Percentiles rank a stretch among this genome's conserved stretches.
phyloP scores from a whole-genome alignment of 805 yeast genomes.

The Myxozyma geophila region DNA sequence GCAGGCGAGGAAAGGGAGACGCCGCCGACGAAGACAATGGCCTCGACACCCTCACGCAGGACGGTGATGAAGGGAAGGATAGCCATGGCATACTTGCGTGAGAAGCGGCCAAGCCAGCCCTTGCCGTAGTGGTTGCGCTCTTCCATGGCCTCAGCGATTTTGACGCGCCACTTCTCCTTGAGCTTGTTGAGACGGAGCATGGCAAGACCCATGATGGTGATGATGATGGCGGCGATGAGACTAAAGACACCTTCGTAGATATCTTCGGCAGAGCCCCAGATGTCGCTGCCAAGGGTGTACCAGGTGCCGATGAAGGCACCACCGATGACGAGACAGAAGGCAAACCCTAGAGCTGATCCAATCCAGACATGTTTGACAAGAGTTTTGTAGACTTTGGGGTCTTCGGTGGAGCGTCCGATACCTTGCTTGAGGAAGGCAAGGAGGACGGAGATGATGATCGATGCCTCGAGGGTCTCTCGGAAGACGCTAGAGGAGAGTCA shows the following conservation, averaged over 20 bases:
- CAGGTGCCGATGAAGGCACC: slow-evolving; percentile 94
- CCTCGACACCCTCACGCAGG: slow-evolving; percentile 95
- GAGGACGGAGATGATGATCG: slow-evolving; percentile 85
- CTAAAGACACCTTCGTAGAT: slow-evolving; percentile 97
- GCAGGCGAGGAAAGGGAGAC: slow-evolving; percentile 75
- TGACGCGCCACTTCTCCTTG: slow-evolving; percentile 96
- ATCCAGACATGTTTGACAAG: slow-evolving; percentile 83
- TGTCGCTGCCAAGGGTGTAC: slow-evolving; percentile 76
- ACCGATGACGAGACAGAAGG: slow-evolving; percentile 82
- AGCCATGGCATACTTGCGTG: slow-evolving; percentile 84
- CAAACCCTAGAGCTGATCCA: slow-evolving; percentile 74
- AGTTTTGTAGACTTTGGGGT: slow-evolving; percentile 58
- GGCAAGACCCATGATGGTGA: slow-evolving; percentile 92
- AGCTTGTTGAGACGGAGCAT: slow-evolving; percentile 94
- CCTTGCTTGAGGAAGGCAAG: slow-evolving; percentile 91
- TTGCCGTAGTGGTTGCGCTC: slow-evolving; percentile 10
- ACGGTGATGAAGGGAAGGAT: slow-evolving; percentile 87
- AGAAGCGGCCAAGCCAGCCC: slow-evolving; percentile 53
- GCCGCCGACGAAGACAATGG: slow-evolving; percentile 94
- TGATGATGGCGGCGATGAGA: slow-evolving; percentile 85
- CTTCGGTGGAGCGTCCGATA: slow-evolving; percentile 54
- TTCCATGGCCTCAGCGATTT: slow-evolving; percentile 82
- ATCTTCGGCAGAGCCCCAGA: slow-evolving; percentile 90
- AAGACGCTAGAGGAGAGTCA: slow-evolving; percentile 53
- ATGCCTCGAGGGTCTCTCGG: slow-evolving; percentile 93